Percentiles rank a stretch among this genome's conserved stretches.
These are phyloP conservation scores for Calonectria pseudoturangicola DNA, from an alignment of 2,329 filamentous ascomycete species.

Conservation along the genomic window DNA sequence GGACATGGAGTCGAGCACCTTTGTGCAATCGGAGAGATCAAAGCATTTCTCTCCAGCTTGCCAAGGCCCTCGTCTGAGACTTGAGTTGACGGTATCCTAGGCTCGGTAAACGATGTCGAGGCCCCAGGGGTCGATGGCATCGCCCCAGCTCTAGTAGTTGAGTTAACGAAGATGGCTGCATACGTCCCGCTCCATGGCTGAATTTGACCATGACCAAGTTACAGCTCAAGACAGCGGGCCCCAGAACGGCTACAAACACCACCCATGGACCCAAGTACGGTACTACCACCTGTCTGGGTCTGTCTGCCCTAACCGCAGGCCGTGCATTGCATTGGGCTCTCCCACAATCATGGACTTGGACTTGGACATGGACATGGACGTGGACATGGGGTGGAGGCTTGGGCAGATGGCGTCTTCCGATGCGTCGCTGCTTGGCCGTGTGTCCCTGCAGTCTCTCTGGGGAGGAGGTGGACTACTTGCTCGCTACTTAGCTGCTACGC, in stretches of 20 bases:
- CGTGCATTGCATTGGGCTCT: constrained; percentile 4
- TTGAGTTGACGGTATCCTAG: constrained; percentile 16
- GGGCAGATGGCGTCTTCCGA: not conserved
- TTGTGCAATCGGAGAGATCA: not conserved
- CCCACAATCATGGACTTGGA: not conserved
- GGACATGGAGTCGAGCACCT: not conserved
- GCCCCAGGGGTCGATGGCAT: constrained; percentile 5
- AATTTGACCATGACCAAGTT: constrained; percentile 2
- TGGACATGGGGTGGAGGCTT: not conserved
- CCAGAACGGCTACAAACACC: not conserved
- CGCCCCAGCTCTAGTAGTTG: constrained; percentile 7
- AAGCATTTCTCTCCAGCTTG: not conserved
- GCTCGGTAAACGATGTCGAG: not conserved
- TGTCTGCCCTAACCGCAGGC: not conserved
- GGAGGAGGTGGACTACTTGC: not conserved
- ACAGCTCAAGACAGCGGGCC: constrained; percentile 17
- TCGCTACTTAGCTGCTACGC: constrained; percentile 11
- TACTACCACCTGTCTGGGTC: constrained; percentile 3
- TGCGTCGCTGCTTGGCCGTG: not conserved
- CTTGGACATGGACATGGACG: not conserved
- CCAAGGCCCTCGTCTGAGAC: constrained; percentile 8
- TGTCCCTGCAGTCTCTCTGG: constrained; percentile 7
- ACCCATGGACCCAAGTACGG: not conserved
- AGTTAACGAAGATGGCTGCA: constrained; percentile 4
- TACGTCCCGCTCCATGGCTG: constrained; percentile 1